Percentiles rank a stretch among this genome's conserved stretches.
Evolutionary conservation across 2,329 filamentous ascomycete species (phyloP).

Genomic region (Penicillium fuscoglaucum): DNA sequence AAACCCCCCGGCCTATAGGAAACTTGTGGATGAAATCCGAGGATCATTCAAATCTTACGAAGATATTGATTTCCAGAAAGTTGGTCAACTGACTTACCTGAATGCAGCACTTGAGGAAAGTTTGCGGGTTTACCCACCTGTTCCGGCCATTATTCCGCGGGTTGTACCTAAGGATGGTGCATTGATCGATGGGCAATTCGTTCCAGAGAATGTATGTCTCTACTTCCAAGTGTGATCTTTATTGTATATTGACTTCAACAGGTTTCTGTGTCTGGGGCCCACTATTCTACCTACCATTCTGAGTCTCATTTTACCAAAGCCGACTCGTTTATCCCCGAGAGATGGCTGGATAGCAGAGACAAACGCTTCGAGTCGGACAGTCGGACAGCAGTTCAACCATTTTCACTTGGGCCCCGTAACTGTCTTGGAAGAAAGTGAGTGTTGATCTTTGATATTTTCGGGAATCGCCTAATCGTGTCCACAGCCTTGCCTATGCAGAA

Average conservation of each 20-base stretch:
- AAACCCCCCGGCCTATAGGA: conserved; percentile 20
- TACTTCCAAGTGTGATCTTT: background rate
- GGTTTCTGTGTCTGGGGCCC: conserved; percentile 14
- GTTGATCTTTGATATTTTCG: conserved; percentile 11
- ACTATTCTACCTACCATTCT: conserved; percentile 17
- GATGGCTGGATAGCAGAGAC: conserved; percentile 28
- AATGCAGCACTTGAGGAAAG: conserved; percentile 45
- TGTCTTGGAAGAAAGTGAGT: conserved; percentile 33
- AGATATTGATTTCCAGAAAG: conserved; percentile 37
- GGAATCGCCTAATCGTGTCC: background rate
- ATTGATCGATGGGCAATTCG: conserved; percentile 36
- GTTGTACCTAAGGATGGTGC: conserved; percentile 38
- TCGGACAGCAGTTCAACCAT: conserved; percentile 19
- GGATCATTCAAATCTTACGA: conserved; percentile 20
- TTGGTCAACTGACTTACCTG: conserved; percentile 38
- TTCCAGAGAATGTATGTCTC: conserved; percentile 33
- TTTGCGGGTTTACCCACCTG: conserved; percentile 46
- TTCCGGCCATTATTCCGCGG: conserved; percentile 37
- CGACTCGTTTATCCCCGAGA: conserved; percentile 30
- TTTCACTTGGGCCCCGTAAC: conserved; percentile 31
- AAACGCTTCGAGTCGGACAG: conserved; percentile 20
- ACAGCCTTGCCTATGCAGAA: conserved; percentile 36
- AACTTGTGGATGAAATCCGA: conserved; percentile 22
- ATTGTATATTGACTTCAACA: background rate
- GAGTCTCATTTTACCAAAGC: conserved; percentile 28